Evolutionary conservation across 2,329 filamentous ascomycete genomes (phyloP).

Genomic region (Chaetomiaceae sp.): DNA sequence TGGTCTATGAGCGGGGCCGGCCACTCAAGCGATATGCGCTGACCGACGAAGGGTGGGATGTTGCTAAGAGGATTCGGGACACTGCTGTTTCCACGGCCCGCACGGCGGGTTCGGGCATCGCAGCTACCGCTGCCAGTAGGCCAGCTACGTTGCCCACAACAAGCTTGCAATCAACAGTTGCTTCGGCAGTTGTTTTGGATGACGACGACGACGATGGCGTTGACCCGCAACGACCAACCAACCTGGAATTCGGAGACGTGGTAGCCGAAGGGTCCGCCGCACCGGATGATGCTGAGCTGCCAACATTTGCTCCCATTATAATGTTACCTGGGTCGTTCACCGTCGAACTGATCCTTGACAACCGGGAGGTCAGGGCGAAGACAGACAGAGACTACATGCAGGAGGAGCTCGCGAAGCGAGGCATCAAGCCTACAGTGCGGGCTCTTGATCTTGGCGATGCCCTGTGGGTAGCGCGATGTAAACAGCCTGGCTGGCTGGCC

Average conservation of each 20-base stretch:
- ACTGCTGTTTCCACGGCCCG: slow-evolving; percentile 23
- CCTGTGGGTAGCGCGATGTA: slow-evolving; percentile 71
- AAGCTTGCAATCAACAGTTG: not conserved
- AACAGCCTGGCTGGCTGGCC: slow-evolving; percentile 50
- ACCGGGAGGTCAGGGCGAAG: slow-evolving; percentile 65
- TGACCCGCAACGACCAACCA: slow-evolving; percentile 9
- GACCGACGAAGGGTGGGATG: slow-evolving; percentile 73
- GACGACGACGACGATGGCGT: slow-evolving; percentile 16
- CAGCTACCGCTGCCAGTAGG: not conserved
- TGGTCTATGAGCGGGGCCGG: slow-evolving; percentile 65
- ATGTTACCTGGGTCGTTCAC: slow-evolving; percentile 62
- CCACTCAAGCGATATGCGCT: slow-evolving; percentile 63
- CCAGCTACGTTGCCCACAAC: not conserved
- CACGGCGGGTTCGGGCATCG: not conserved
- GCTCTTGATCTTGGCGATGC: slow-evolving; percentile 67
- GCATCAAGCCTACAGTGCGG: slow-evolving; percentile 59
- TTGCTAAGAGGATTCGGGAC: slow-evolving; percentile 58
- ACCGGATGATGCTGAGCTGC: slow-evolving; percentile 30
- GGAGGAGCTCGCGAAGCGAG: slow-evolving; percentile 61
- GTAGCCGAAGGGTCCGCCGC: slow-evolving; percentile 25
- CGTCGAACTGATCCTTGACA: slow-evolving; percentile 67
- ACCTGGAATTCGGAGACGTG: slow-evolving; percentile 30
- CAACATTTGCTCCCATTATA: slow-evolving; percentile 51
- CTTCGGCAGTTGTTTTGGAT: not conserved
- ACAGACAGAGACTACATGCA: slow-evolving; percentile 73